Evolutionary conservation across 306 rosid genomes (phyloP).

Genomic region (Quercus aquifolioides): DNA sequence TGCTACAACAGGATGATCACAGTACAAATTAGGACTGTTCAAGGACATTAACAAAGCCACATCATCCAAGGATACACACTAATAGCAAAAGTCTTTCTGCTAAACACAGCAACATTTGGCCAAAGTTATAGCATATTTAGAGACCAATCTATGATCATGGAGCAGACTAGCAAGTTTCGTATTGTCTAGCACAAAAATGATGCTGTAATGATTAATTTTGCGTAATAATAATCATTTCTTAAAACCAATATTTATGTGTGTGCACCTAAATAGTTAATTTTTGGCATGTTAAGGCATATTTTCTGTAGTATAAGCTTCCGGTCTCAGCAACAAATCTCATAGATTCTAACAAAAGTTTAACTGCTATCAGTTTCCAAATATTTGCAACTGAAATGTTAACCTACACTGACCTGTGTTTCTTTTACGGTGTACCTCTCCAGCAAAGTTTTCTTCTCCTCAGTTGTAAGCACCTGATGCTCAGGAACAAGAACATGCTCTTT

Average conservation of each 20-base stretch:
- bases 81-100: too few relatives aligned
- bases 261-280: not conserved
- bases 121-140: too few relatives aligned
- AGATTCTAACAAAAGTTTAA: not conserved
- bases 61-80: too few relatives aligned
- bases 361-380: not conserved
- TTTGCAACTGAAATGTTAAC: not conserved
- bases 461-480: slow-evolving; percentile 64
- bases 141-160: too few relatives aligned
- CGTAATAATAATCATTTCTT: not conserved
- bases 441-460: slow-evolving; percentile 68
- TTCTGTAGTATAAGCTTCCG: not conserved
- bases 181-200: not conserved
- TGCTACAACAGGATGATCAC: too few relatives aligned
- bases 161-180: not conserved
- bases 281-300: not conserved
- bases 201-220: not conserved
- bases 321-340: not conserved
- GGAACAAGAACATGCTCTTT: slow-evolving; percentile 74
- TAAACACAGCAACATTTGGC: too few relatives aligned
- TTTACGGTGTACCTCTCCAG: slow-evolving; percentile 79
- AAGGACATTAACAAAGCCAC: too few relatives aligned
- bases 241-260: not conserved
- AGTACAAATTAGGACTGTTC: too few relatives aligned
- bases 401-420: slow-evolving; percentile 71